These are phyloP conservation scores for Vigna radiata DNA, from an alignment of 306 rosid genomes.

Conservation along the genomic window DNA sequence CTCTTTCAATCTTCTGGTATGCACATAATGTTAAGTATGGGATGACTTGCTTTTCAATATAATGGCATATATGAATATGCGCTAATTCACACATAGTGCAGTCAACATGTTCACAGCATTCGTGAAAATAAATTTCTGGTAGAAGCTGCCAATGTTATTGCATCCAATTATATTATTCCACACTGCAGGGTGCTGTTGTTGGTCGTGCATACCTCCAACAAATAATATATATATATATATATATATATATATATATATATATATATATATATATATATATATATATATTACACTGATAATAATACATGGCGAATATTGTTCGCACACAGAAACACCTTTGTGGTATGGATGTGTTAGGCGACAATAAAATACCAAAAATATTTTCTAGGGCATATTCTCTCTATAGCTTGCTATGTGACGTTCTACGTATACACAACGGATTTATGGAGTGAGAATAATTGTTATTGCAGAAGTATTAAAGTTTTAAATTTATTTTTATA, in stretches of 20 bases:
- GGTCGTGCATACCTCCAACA: background rate
- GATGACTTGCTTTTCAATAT: conserved; percentile 43
- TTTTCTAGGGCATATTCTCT: conserved; percentile 50
- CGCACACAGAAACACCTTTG: conserved; percentile 5
- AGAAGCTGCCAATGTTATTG: conserved; percentile 48
- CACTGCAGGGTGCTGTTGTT: conserved; percentile 27
- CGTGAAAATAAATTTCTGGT: conserved; percentile 46
- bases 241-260: too few species aligned
- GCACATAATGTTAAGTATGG: conserved; percentile 26
- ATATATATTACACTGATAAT: background rate
- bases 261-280: too few species aligned
- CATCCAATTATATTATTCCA: conserved; percentile 44
- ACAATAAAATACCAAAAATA: conserved; percentile 47
- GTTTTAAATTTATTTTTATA: too few species aligned
- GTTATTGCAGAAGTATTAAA: background rate
- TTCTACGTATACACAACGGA: background rate
- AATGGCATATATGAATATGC: conserved; percentile 40
- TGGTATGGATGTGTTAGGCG: conserved; percentile 35
- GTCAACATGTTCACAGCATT: conserved; percentile 53
- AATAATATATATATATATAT: background rate
- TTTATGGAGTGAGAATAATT: background rate
- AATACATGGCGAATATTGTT: background rate
- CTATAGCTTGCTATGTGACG: conserved; percentile 36
- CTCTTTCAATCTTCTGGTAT: conserved; percentile 41
- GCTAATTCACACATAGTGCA: conserved; percentile 34